Conservation (phyloP, 805 yeast genomes). For the Torulaspora indica region DNA sequence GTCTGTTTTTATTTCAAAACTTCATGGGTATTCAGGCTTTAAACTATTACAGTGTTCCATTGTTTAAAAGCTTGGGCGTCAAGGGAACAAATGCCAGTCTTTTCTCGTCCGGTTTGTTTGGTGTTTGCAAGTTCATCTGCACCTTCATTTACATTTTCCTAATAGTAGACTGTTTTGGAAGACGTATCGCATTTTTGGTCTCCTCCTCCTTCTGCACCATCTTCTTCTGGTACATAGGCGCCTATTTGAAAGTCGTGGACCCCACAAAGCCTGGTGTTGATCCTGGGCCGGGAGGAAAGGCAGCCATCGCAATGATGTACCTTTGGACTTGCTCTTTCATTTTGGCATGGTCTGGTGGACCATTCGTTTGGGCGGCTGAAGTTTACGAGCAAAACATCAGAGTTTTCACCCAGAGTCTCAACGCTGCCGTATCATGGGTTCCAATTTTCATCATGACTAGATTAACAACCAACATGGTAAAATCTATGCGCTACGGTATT, state of each 20-base stretch:
- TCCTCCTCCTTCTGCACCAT: conserved; percentile 41
- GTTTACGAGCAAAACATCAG: conserved; percentile 43
- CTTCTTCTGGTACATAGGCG: conserved; percentile 47
- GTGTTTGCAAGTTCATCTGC: conserved; percentile 45
- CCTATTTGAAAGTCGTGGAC: conserved; percentile 41
- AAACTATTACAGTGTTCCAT: conserved; percentile 50
- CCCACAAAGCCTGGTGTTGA: conserved; percentile 31
- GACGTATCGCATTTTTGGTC: conserved; percentile 41
- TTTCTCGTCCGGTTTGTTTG: conserved; percentile 51
- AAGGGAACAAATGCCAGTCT: conserved; percentile 43
- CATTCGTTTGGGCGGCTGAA: conserved; percentile 46
- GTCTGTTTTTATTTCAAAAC: conserved; percentile 43
- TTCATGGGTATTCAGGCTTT: conserved; percentile 48
- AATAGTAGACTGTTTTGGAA: conserved; percentile 45
- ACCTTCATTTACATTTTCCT: conserved; percentile 43
- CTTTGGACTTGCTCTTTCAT: conserved; percentile 46
- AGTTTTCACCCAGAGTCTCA: conserved; percentile 41
- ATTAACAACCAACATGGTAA: conserved; percentile 43
- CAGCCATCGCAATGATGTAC: conserved; percentile 44
- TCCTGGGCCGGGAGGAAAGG: conserved; percentile 37
- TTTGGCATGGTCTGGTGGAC: conserved; percentile 44
- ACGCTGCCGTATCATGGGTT: conserved; percentile 46
- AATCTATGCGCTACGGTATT: conserved; percentile 42
- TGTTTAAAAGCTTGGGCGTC: conserved; percentile 48
- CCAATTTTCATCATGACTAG: conserved; percentile 49